A percentile compares a stretch with the other conserved stretches of the same genome.
phyloP scores from a whole-genome alignment of 163 green algal genomes.

The Botryococcus braunii region DNA sequence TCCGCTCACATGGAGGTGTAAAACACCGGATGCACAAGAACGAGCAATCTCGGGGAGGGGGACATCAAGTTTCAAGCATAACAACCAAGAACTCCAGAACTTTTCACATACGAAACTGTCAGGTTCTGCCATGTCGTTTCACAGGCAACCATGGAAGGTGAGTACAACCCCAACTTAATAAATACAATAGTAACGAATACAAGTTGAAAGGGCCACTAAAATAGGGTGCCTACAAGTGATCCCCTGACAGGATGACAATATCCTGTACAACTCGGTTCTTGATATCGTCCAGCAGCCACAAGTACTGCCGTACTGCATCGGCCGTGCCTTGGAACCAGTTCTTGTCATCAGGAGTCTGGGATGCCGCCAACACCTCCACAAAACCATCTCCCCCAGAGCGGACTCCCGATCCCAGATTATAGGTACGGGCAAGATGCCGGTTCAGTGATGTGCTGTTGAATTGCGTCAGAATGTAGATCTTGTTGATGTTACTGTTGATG shows the following conservation, averaged over 20 bases:
- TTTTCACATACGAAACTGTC: no score
- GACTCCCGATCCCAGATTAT: conserved; percentile 61
- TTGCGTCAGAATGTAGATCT: conserved; percentile 96
- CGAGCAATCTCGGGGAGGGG: no score
- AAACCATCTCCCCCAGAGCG: conserved; percentile 77
- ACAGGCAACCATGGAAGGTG: no score
- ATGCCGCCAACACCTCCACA: conserved; percentile 93
- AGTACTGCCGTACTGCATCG: conserved; percentile 94
- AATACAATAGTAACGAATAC: no score
- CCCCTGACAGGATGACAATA: conserved; percentile 85
- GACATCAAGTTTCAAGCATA: no score
- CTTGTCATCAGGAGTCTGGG: conserved; percentile 76
- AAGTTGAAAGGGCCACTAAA: no score
- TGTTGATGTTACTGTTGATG: conserved; percentile 96
- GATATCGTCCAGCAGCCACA: conserved; percentile 93
- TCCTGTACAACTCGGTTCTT: conserved; percentile 93
- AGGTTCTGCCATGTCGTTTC: no score
- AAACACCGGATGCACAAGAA: no score
- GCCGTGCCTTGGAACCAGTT: conserved; percentile 96
- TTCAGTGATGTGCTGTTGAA: conserved; percentile 98
- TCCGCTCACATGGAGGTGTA: no score
- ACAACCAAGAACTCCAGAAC: no score
- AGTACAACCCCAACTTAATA: no score
- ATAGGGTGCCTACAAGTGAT: conserved; percentile 57
- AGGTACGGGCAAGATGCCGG: conserved; percentile 58